Base-by-base conservation (phyloP, 257 asterid species). In the Euphrasia confusa region DNA sequence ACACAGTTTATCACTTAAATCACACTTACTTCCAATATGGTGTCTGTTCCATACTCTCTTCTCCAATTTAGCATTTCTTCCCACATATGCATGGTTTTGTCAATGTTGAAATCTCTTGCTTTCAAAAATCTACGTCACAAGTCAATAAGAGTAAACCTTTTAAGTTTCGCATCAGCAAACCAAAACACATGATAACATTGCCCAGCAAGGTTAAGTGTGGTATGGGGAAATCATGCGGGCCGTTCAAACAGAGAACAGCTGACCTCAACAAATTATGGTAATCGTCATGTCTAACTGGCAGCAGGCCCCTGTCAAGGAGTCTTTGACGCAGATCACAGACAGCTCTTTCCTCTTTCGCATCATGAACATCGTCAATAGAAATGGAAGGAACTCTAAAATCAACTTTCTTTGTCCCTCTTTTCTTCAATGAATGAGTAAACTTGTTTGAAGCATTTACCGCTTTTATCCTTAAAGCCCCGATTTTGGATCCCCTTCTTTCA, bases 51-150 rank as follows among this genome's bases (percentile, higher is more conserved):
- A 62, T 66, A 86, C 76, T 80, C 95, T 71, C 64, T 83, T 79
- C 99, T 88, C 99, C 99, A 92, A 54, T 72, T 79, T 67, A 92
- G 93, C 97, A 89, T 89, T 71, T 89, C 97, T 82, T 86, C 91
- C 98, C 99, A 92, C 95, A 83, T 92, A 66, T 74, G 86, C 59
- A 83, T 82, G 72, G 96, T 86, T 62, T 79, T 81, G 9, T 83
- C 95, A 54, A 78, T 65, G 76, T 79, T 68, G 66, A 91, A 85
- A 66, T 91, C 97, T 75, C 95, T 84, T 26, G 97, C 95, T 81
- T 86, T 92, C 80, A 92, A 63, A 72, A 92, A 92, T 72, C 99
- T 92, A 68, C 65, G 79, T 60, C 54, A 68, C n/a, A 66, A 54
- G 39, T 27, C 24, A 21, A 21, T 21, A 21, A 21, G 24, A 21